phyloP scores from a whole-genome alignment of 768 basidiomycete genomes.

The Lactifluus hygrophoroides region DNA sequence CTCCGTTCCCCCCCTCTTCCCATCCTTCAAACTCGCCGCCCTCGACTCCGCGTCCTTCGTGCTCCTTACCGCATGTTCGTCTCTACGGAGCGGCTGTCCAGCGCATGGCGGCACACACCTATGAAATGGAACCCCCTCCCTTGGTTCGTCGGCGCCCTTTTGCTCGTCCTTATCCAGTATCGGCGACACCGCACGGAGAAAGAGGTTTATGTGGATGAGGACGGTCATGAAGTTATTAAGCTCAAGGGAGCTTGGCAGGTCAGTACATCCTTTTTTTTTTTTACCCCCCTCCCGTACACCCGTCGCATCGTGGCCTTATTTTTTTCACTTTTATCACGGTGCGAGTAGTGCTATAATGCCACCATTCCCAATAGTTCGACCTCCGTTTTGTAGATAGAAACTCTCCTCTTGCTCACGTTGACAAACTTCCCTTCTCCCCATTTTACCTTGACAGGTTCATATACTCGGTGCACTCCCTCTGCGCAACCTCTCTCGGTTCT shows the following conservation, averaged over 20 bases:
- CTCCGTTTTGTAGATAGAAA: no score
- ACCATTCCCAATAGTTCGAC: no score
- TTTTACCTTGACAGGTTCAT: constrained; percentile 58
- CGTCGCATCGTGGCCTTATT: neutral
- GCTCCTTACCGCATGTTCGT: constrained; percentile 12
- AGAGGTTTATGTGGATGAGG: constrained; percentile 71
- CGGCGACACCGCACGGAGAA: constrained; percentile 41
- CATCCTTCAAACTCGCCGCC: neutral
- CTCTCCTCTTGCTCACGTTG: neutral
- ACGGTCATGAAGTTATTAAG: constrained; percentile 72
- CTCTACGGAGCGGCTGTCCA: constrained; percentile 49
- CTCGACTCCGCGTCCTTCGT: neutral
- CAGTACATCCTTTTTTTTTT: constrained; percentile 23
- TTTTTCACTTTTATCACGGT: neutral
- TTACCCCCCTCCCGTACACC: neutral
- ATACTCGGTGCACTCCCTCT: constrained; percentile 92
- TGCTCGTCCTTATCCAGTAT: constrained; percentile 73
- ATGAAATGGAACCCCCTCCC: constrained; percentile 96
- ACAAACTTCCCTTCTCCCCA: neutral
- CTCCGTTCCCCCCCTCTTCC: neutral
- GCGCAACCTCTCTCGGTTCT: constrained; percentile 89
- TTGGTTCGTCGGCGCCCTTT: constrained; percentile 80
- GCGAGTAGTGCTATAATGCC: neutral
- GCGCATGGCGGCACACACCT: constrained; percentile 79
- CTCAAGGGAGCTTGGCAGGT: constrained; percentile 94